Evolutionary conservation across 108 stramenopile genomes (phyloP).

Genomic region (Aureococcus anophagefferens): DNA sequence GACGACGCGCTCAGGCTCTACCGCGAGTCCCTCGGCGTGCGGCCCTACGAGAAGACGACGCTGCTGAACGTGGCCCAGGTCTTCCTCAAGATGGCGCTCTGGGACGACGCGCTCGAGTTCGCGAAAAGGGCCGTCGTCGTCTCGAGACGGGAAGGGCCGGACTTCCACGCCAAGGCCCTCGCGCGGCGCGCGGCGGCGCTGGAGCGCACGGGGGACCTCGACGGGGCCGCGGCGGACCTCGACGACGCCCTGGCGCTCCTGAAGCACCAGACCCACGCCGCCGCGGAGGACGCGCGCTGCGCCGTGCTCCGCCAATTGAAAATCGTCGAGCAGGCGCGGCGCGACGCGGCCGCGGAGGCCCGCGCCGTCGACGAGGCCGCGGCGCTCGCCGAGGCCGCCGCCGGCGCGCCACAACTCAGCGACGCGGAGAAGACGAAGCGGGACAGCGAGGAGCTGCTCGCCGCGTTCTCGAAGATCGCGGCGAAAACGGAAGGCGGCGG

Average conservation of each 20-base stretch:
- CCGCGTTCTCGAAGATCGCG: too few species aligned
- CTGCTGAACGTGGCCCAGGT: slow-evolving; percentile 20
- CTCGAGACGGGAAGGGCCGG: background rate
- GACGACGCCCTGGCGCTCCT: background rate
- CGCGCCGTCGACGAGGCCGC: too few species aligned
- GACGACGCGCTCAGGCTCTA: slow-evolving; percentile 11
- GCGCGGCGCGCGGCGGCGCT: slow-evolving; percentile 10
- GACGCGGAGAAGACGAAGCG: too few species aligned
- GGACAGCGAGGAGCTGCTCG: too few species aligned
- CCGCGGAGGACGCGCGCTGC: too few species aligned
- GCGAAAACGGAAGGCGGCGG: too few species aligned
- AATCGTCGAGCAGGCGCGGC: background rate
- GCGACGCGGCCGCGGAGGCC: background rate
- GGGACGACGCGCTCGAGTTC: slow-evolving; percentile 24
- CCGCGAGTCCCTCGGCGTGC: slow-evolving; percentile 8
- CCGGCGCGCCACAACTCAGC: too few species aligned
- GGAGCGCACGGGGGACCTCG: background rate
- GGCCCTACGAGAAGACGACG: slow-evolving; percentile 14
- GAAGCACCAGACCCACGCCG: too few species aligned
- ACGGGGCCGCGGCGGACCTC: slow-evolving; percentile 5
- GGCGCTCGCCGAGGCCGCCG: too few species aligned
- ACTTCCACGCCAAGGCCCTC: slow-evolving; percentile 17
- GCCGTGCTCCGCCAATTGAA: too few species aligned
- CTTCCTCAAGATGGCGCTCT: background rate
- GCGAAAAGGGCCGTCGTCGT: slow-evolving; percentile 3